Percentiles rank a stretch among this genome's conserved stretches.
phyloP scores from a whole-genome alignment of 805 yeast genomes.

The Brettanomyces sp. region DNA sequence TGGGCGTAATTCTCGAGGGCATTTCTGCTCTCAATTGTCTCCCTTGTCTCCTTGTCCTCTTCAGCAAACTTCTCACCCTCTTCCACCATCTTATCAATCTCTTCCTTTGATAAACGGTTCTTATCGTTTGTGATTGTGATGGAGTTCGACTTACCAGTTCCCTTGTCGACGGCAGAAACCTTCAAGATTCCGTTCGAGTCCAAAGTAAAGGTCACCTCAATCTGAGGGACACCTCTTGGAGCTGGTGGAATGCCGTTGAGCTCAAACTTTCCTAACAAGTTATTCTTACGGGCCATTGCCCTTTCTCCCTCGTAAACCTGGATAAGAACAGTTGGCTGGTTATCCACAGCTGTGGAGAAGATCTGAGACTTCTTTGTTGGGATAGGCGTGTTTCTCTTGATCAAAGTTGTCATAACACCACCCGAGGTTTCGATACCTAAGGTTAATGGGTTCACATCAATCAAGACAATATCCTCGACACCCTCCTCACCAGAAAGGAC shows the following conservation, averaged over 20 bases:
- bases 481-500: slow-evolving; percentile 93
- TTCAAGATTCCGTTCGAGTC: slow-evolving; percentile 85
- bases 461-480: slow-evolving; percentile 78
- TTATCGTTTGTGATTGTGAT: slow-evolving; percentile 89
- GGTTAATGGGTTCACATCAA: slow-evolving; percentile 91
- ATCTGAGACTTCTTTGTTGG: slow-evolving; percentile 94
- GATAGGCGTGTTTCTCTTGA: slow-evolving; percentile 89
- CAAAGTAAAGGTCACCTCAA: slow-evolving; percentile 80
- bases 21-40: slow-evolving; percentile 83
- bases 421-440: slow-evolving; percentile 96
- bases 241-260: slow-evolving; percentile 84
- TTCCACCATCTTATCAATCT: slow-evolving; percentile 94
- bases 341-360: slow-evolving; percentile 92
- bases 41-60: slow-evolving; percentile 77
- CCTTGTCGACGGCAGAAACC: slow-evolving; percentile 84
- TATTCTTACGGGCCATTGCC: slow-evolving; percentile 89
- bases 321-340: slow-evolving; percentile 90
- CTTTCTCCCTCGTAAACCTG: slow-evolving; percentile 97
- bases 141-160: slow-evolving; percentile 86
- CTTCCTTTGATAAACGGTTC: slow-evolving; percentile 89
- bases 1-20: slow-evolving; percentile 82
- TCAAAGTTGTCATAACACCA: slow-evolving; percentile 94
- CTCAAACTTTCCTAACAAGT: slow-evolving; percentile 79
- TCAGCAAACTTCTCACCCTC: slow-evolving; percentile 94
- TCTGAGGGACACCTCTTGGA: slow-evolving; percentile 87